Conservation (phyloP, 129 eudicot species). For the Helichrysum umbraculigerum region DNA sequence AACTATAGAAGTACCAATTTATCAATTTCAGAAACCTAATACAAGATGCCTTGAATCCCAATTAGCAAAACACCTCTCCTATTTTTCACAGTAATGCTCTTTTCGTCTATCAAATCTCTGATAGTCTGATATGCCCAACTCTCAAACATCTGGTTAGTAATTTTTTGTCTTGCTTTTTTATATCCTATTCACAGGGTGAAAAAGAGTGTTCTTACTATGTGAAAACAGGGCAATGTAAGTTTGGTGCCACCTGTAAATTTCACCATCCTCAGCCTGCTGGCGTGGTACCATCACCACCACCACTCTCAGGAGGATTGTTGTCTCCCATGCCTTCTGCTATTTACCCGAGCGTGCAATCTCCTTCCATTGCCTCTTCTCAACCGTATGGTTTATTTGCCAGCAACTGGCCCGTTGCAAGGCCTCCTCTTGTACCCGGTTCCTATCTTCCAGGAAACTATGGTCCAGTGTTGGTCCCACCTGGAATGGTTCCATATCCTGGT, state of each 20-base stretch:
- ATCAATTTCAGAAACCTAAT: neutral
- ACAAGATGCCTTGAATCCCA: neutral
- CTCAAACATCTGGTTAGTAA: neutral
- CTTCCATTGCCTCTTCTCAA: slow-evolving; percentile 64
- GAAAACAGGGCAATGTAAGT: slow-evolving; percentile 90
- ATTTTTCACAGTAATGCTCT: neutral
- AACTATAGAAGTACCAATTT: neutral
- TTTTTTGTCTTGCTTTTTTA: neutral
- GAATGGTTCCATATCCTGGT: slow-evolving; percentile 71
- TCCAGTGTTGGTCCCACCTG: slow-evolving; percentile 65
- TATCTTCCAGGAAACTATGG: slow-evolving; percentile 80
- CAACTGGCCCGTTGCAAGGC: slow-evolving; percentile 83
- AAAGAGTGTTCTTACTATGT: slow-evolving; percentile 85
- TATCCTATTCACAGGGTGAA: slow-evolving; percentile 60
- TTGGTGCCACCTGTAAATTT: slow-evolving; percentile 85
- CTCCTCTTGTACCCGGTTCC: slow-evolving; percentile 66
- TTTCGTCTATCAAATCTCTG: neutral
- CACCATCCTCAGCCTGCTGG: slow-evolving; percentile 89
- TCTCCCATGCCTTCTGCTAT: slow-evolving; percentile 52
- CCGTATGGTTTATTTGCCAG: slow-evolving; percentile 67
- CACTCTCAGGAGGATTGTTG: slow-evolving; percentile 35
- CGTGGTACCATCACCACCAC: slow-evolving; percentile 35
- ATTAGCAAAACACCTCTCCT: no score
- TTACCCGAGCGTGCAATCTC: slow-evolving; percentile 56
- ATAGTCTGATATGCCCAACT: neutral